These are phyloP conservation scores for Dendrothele bispora DNA, from an alignment of 768 basidiomycete species.

Conservation along the genomic window DNA sequence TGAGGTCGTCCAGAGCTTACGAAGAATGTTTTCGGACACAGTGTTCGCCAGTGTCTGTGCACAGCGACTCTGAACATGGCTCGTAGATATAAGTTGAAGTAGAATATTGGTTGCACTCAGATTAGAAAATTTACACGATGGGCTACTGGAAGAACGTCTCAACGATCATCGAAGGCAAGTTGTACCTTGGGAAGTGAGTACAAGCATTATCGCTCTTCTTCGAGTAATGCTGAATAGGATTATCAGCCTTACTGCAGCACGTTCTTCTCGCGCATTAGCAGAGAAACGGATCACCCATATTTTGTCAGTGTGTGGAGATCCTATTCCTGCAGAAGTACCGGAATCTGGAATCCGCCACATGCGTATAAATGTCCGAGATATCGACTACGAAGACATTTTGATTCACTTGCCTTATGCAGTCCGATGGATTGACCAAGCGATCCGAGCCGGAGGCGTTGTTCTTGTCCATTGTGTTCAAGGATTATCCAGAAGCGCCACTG, in stretches of 20 bases:
- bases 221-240: constrained; percentile 14
- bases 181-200: constrained; percentile 77
- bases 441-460: constrained; percentile 57
- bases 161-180: constrained; percentile 59
- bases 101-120: constrained; percentile 7
- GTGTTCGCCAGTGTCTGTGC: too few relatives aligned
- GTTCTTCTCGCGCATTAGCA: constrained; percentile 66
- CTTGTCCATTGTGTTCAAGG: constrained; percentile 71
- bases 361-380: constrained; percentile 69
- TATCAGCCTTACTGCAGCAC: constrained; percentile 66
- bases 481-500: constrained; percentile 63
- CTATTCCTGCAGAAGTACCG: constrained; percentile 68
- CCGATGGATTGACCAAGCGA: constrained; percentile 63
- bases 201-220: constrained; percentile 17
- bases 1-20: too few relatives aligned
- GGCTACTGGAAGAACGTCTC: constrained; percentile 64
- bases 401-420: constrained; percentile 66
- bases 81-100: too few relatives aligned
- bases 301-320: constrained; percentile 73
- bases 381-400: constrained; percentile 68
- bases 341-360: constrained; percentile 69
- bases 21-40: too few relatives aligned
- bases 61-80: too few relatives aligned
- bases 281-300: constrained; percentile 81
- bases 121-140: constrained; percentile 34